phyloP scores from a whole-genome alignment of 495 filamentous ascomycete genomes.

The Aspergillus cavernicola region DNA sequence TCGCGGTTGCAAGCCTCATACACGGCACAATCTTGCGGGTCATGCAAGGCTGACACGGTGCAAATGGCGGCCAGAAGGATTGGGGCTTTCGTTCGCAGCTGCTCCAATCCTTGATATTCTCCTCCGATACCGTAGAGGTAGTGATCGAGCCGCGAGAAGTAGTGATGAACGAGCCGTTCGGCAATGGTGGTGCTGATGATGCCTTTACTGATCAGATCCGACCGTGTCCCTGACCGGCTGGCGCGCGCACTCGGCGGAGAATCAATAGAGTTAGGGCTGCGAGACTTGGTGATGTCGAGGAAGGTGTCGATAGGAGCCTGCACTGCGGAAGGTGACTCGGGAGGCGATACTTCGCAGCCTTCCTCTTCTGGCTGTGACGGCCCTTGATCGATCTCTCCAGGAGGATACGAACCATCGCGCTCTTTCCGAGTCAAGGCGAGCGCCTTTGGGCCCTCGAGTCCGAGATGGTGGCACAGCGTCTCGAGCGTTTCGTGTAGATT shows the following conservation, averaged over 20 bases:
- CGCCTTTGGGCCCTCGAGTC: constrained; percentile 3
- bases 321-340: constrained; percentile 27
- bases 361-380: constrained; percentile 9
- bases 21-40: constrained; percentile 27
- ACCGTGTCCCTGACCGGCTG: constrained; percentile 14
- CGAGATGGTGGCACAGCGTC: constrained; percentile 9
- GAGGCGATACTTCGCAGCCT: constrained; percentile 29
- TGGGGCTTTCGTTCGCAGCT: constrained; percentile 29
- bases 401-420: not conserved
- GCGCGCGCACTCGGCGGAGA: constrained; percentile 22
- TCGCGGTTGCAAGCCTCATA: constrained; percentile 42
- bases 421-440: not conserved
- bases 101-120: constrained; percentile 27
- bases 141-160: constrained; percentile 39
- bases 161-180: constrained; percentile 32
- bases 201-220: constrained; percentile 38
- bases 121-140: constrained; percentile 42
- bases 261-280: constrained; percentile 23
- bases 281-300: constrained; percentile 26
- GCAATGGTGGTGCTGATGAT: constrained; percentile 31
- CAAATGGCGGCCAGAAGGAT: constrained; percentile 39
- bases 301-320: constrained; percentile 39
- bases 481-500: constrained; percentile 1
- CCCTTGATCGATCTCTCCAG: not conserved
- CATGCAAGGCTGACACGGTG: constrained; percentile 41